Evolutionary conservation across 805 yeast genomes (phyloP).

Genomic region (Starmerella ratchasimensis): DNA sequence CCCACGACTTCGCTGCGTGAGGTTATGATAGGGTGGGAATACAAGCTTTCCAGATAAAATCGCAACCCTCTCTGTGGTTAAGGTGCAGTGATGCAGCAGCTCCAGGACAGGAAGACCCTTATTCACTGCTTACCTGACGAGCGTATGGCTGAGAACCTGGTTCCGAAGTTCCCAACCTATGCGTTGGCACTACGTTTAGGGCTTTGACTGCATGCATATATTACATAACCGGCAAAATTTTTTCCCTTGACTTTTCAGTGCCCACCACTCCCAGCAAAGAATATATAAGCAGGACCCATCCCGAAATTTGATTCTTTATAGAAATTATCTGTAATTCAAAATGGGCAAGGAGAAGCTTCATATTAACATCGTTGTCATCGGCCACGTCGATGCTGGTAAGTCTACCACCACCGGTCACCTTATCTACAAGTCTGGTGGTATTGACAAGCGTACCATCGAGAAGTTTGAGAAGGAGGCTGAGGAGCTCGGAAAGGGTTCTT

Average conservation of each 20-base stretch:
- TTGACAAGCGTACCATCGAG: conserved; percentile 96
- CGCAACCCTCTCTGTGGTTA: no score
- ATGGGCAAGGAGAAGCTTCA: conserved; percentile 93
- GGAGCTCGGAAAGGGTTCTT: conserved; percentile 92
- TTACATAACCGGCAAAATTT: conserved; percentile 13
- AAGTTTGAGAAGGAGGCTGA: conserved; percentile 97
- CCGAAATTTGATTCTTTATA: conserved; percentile 1
- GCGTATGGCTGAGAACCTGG: no score
- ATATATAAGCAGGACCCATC: conserved; percentile 15
- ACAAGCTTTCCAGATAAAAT: no score
- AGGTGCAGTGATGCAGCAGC: no score
- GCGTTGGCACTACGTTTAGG: conserved; percentile 12
- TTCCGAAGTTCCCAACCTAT: no score
- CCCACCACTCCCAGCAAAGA: conserved; percentile 13
- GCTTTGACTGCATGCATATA: conserved; percentile 13
- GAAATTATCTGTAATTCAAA: conserved; percentile 5
- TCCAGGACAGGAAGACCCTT: no score
- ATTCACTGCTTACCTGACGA: no score
- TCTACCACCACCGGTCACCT: conserved; percentile 99
- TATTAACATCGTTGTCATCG: conserved; percentile 99
- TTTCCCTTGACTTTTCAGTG: conserved; percentile 10
- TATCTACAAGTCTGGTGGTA: conserved; percentile 97
- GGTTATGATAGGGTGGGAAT: no score
- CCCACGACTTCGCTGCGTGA: no score
- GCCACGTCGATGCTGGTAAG: conserved; percentile 99